phyloP scores from a whole-genome alignment of 140 eudicot genomes.

The Cichorium intybus region DNA sequence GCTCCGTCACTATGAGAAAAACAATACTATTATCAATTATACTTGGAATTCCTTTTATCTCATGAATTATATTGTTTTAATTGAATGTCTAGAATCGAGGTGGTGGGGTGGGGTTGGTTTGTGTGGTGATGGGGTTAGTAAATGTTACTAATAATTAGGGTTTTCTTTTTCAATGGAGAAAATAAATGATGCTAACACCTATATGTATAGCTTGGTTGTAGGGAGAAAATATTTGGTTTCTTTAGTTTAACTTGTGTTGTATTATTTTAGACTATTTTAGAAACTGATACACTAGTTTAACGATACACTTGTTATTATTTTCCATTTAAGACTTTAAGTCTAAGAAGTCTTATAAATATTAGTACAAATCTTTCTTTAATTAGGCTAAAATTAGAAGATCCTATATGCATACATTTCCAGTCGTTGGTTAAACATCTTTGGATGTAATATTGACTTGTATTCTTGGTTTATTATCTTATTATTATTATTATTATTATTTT shows the following conservation, averaged over 20 bases:
- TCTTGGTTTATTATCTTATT: too few relatives aligned
- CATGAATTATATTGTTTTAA: neutral
- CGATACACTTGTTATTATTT: too few relatives aligned
- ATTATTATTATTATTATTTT: too few relatives aligned
- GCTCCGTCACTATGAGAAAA: neutral
- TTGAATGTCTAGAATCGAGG: conserved; percentile 27
- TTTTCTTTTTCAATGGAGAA: conserved; percentile 30
- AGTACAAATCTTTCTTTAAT: too few relatives aligned
- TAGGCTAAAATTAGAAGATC: too few relatives aligned
- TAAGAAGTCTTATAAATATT: too few relatives aligned
- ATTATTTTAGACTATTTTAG: neutral
- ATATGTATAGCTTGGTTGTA: neutral
- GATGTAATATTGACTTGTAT: too few relatives aligned
- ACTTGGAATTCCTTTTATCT: neutral
- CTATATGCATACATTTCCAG: too few relatives aligned
- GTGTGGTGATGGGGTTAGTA: neutral
- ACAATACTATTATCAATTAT: neutral
- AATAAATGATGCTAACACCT: conserved; percentile 19
- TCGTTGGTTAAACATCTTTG: too few relatives aligned
- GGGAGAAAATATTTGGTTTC: neutral
- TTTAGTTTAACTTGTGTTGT: neutral
- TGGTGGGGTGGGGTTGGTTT: neutral
- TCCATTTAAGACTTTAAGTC: too few relatives aligned
- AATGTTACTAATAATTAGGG: conserved; percentile 29
- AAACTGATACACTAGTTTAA: too few relatives aligned